A percentile compares a stretch with the other conserved stretches of the same genome.
phyloP scores from a whole-genome alignment of 2,329 filamentous ascomycete species.

The Penicillium palitans region DNA sequence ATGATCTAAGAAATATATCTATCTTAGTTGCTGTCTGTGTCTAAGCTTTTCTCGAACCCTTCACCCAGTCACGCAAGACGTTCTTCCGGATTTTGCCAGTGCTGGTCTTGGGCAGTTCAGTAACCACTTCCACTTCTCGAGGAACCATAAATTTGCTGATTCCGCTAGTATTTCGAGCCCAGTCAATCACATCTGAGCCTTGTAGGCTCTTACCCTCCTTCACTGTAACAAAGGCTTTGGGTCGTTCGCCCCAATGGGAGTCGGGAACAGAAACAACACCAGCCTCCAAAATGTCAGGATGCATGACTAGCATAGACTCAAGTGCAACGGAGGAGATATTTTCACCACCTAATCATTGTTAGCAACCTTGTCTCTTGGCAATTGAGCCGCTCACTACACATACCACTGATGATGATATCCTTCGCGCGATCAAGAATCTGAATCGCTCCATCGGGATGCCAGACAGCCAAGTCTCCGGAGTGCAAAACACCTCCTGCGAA shows the following conservation, averaged over 20 bases:
- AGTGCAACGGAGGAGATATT: conserved; percentile 95
- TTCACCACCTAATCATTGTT: conserved; percentile 68
- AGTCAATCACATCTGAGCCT: conserved; percentile 73
- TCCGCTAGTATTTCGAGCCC: conserved; percentile 76
- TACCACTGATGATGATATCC: conserved; percentile 96
- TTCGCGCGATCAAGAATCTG: conserved; percentile 94
- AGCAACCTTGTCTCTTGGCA: not conserved
- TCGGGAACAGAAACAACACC: conserved; percentile 87
- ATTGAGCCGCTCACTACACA: conserved; percentile 25
- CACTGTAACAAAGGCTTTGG: conserved; percentile 87
- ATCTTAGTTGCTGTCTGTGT: not conserved
- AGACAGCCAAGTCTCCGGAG: conserved; percentile 89
- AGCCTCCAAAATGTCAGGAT: conserved; percentile 86
- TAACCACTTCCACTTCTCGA: conserved; percentile 72
- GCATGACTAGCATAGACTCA: conserved; percentile 83
- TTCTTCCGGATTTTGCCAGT: conserved; percentile 98
- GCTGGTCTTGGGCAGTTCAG: conserved; percentile 90
- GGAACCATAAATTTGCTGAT: conserved; percentile 92
- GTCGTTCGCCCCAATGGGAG: conserved; percentile 91
- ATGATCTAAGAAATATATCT: not conserved
- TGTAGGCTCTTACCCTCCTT: conserved; percentile 63
- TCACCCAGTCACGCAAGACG: conserved; percentile 82
- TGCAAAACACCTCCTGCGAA: conserved; percentile 85
- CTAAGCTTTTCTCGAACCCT: conserved; percentile 40
- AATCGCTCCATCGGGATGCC: conserved; percentile 85